These are phyloP conservation scores for Saccharomyces hybrid DNA, from an alignment of 1,139 yeast genomes.

Conservation along the genomic window DNA sequence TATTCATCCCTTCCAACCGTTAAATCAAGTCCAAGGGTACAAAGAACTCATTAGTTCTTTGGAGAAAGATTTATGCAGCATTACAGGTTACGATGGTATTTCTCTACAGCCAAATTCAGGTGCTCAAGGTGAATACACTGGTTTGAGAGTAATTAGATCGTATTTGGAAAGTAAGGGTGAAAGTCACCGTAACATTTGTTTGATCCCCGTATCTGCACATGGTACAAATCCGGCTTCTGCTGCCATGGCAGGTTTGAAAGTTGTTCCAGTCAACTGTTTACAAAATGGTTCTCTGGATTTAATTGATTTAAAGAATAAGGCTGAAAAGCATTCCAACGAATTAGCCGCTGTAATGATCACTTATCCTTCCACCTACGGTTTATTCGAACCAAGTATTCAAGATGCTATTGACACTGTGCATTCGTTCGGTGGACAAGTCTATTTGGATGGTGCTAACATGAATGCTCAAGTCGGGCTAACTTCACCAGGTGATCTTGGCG, in stretches of 20 bases:
- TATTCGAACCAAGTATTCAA: constrained; percentile 87
- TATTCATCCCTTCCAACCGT: constrained; percentile 90
- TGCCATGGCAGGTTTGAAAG: constrained; percentile 93
- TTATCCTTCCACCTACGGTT: constrained; percentile 94
- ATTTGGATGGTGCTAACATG: constrained; percentile 98
- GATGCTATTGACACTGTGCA: constrained; percentile 82
- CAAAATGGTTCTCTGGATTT: constrained; percentile 80
- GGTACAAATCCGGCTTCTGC: constrained; percentile 99
- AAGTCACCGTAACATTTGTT: constrained; percentile 66
- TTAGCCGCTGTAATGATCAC: constrained; percentile 94
- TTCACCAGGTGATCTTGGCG: constrained; percentile 95
- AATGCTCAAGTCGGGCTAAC: constrained; percentile 97
- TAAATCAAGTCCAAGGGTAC: constrained; percentile 81
- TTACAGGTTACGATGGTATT: constrained; percentile 91
- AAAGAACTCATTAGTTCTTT: constrained; percentile 64
- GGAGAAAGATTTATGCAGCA: constrained; percentile 78
- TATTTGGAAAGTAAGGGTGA: constrained; percentile 72
- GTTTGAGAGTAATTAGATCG: constrained; percentile 76
- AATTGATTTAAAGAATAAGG: constrained; percentile 65
- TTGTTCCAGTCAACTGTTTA: constrained; percentile 84
- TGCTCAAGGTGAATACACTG: constrained; percentile 97
- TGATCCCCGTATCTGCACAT: constrained; percentile 95
- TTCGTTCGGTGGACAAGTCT: constrained; percentile 84
- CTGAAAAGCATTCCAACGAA: constrained; percentile 56
- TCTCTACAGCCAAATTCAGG: constrained; percentile 96